Evolutionary conservation across 2,329 filamentous ascomycete genomes (phyloP).

Genomic region (Apiospora malaysiana): DNA sequence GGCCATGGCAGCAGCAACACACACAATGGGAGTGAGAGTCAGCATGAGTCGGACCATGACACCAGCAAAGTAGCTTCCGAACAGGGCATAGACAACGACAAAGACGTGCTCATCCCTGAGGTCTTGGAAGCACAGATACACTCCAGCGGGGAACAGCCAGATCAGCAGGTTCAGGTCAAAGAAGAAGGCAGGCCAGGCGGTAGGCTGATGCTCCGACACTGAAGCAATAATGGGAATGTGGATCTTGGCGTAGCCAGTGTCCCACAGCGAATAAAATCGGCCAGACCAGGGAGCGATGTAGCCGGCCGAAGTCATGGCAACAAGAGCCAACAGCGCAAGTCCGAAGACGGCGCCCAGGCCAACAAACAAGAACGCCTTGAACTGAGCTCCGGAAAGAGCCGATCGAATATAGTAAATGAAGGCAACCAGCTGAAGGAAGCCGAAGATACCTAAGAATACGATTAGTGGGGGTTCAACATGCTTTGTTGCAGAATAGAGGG

Average conservation of each 20-base stretch:
- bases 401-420: slow-evolving; percentile 90
- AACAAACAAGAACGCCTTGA: slow-evolving; percentile 84
- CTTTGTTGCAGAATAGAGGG: slow-evolving; percentile 22
- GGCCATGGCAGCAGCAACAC: slow-evolving; percentile 89
- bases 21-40: slow-evolving; percentile 94
- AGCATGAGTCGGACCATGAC: slow-evolving; percentile 99
- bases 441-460: slow-evolving; percentile 76
- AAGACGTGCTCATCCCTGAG: slow-evolving; percentile 97
- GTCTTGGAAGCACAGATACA: slow-evolving; percentile 96
- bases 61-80: slow-evolving; percentile 96
- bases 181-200: slow-evolving; percentile 98
- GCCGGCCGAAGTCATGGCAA: slow-evolving; percentile 85
- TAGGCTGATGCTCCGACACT: slow-evolving; percentile 99
- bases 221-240: slow-evolving; percentile 99
- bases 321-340: slow-evolving; percentile 68
- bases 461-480: not conserved
- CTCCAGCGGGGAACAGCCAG: slow-evolving; percentile 98
- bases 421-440: slow-evolving; percentile 89
- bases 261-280: slow-evolving; percentile 99
- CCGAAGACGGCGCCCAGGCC: slow-evolving; percentile 77
- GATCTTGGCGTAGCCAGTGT: slow-evolving; percentile 98
- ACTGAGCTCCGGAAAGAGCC: slow-evolving; percentile 91
- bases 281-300: slow-evolving; percentile 97
- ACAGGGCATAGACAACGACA: slow-evolving; percentile 94
- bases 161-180: slow-evolving; percentile 98